phyloP scores from a whole-genome alignment of 306 rosid species.

The Prunus mume region DNA sequence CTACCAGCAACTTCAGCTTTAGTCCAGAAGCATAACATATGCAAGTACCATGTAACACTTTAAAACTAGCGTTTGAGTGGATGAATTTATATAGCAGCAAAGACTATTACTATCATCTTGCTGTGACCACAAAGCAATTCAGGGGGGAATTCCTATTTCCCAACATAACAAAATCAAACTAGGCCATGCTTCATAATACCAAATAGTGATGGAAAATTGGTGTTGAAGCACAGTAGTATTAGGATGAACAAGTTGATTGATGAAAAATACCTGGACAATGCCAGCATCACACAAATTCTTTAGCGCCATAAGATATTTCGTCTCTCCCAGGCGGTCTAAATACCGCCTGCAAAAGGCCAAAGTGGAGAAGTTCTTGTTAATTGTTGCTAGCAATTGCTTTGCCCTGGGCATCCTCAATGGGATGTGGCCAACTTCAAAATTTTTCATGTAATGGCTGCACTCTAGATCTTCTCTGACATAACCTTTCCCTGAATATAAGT shows the following conservation, averaged over 20 bases:
- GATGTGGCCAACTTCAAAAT: conserved; percentile 82
- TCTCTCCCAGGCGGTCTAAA: conserved; percentile 91
- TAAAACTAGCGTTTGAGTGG: background rate
- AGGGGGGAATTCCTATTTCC: background rate
- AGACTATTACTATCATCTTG: background rate
- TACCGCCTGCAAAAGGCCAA: conserved; percentile 92
- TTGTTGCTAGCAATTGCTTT: conserved; percentile 79
- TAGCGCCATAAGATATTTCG: conserved; percentile 91
- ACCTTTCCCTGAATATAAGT: conserved; percentile 74
- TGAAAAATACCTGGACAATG: conserved; percentile 73
- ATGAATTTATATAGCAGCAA: background rate
- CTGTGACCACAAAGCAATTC: background rate
- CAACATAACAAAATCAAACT: background rate
- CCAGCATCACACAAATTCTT: conserved; percentile 84
- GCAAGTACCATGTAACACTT: background rate
- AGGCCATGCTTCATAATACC: background rate
- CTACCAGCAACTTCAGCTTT: background rate
- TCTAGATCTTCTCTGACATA: conserved; percentile 95
- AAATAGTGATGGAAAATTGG: background rate
- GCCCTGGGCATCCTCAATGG: conserved; percentile 94
- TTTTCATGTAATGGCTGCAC: conserved; percentile 98
- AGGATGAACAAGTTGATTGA: background rate
- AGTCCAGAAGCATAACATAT: background rate
- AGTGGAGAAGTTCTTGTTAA: conserved; percentile 91
- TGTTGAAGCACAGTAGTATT: background rate